Evolutionary conservation across 2,329 filamentous ascomycete species (phyloP).

Genomic region (Ceratocystis alfenasii): DNA sequence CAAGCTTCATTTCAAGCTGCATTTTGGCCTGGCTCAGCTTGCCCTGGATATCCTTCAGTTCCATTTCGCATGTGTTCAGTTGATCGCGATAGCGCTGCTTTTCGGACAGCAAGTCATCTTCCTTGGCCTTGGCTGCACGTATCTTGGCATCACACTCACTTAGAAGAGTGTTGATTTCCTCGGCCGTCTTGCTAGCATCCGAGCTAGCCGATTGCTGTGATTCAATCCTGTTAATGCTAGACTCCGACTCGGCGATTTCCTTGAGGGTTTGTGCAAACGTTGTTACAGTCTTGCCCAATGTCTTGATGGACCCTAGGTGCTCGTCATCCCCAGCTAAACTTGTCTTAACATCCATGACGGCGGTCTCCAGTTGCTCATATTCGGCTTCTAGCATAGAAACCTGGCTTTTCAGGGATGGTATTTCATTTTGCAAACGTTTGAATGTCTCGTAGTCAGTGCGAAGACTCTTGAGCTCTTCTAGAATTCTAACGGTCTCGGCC

Average conservation of each 20-base stretch:
- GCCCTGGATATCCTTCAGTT: conserved; percentile 61
- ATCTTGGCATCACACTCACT: conserved; percentile 55
- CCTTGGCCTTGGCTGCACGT: conserved; percentile 48
- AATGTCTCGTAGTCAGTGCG: conserved; percentile 63
- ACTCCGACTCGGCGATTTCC: conserved; percentile 59
- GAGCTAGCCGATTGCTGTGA: conserved; percentile 57
- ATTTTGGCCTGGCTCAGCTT: conserved; percentile 58
- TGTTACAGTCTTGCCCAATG: conserved; percentile 61
- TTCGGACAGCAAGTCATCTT: conserved; percentile 55
- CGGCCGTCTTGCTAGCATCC: conserved; percentile 39
- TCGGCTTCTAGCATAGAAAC: conserved; percentile 50
- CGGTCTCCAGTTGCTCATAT: conserved; percentile 45
- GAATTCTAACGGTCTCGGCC: conserved; percentile 37
- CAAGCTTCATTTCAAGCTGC: conserved; percentile 69
- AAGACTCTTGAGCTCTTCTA: conserved; percentile 50
- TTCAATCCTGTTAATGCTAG: conserved; percentile 61
- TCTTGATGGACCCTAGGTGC: conserved; percentile 60
- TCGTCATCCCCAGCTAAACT: conserved; percentile 52
- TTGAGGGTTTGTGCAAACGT: conserved; percentile 60
- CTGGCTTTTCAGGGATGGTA: conserved; percentile 57
- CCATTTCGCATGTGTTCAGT: conserved; percentile 60
- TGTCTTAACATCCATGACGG: conserved; percentile 57
- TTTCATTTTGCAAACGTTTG: conserved; percentile 55
- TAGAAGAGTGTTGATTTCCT: conserved; percentile 73
- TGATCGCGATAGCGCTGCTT: conserved; percentile 58